Evolutionary conservation across 306 rosid genomes (phyloP), one percentile per base, ranked within the genome.

Genomic region (Acacia confusa): DNA sequence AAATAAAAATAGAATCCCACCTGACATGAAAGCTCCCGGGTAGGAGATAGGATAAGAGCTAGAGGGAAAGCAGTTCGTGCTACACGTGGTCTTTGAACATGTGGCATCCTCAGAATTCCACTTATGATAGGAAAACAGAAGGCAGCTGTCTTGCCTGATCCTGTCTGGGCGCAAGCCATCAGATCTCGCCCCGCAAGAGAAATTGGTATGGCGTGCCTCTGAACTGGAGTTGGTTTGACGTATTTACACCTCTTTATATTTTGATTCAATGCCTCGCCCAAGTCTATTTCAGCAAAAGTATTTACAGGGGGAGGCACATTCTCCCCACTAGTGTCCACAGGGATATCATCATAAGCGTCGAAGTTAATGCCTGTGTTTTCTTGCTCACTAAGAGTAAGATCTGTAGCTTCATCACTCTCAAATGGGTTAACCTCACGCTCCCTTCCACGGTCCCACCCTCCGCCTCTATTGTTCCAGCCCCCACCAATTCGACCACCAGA

Each of bases 151-250:
- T 88, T 88, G 76, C 92, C 92, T 1, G 92, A 88, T 55, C 92
- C 92, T 36, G 92, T 88, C 76, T 88, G 92, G 66, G 92, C 89
- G 71, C 91, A 88, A 43, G 91, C 91, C 91, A 88, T 88, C 80
- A 88, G 76, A 74, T 88, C 91, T 22, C 91, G 86, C 65, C 91
- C 91, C 13, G 72, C 85, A 27, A 70, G 75, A 24, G 75, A 70
- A 70, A 70, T 70, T 44, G 75, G 75, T 70, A 70, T 70, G 53
- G 75, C 86, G 48, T 88, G 83, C 70, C 88, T 89, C 85, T 88
- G 92, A 70, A 88, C 89, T 52, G 92, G 92, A 50, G 92, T 88
- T 9, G 92, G 92, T 79, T 84, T 88, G 75, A 86, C 88, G 80
- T 88, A 88, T 84, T 43, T 70, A 50, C 75, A 70, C 57, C 75